These are phyloP conservation scores for Malbranchea zuffiana DNA, from an alignment of 2,329 filamentous ascomycete species.

Conservation along the genomic window DNA sequence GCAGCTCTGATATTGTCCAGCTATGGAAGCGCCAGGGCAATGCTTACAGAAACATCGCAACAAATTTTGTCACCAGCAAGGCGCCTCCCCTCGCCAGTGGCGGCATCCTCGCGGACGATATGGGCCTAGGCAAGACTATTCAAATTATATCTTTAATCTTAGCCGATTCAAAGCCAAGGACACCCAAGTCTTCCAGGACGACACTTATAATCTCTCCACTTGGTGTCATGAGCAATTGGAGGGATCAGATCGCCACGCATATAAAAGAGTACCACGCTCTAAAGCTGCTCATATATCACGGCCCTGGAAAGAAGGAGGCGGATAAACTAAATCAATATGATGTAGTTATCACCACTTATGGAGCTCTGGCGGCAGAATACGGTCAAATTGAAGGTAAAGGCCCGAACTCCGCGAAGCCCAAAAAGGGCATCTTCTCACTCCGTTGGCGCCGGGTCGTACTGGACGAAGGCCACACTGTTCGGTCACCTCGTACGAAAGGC, in stretches of 20 bases:
- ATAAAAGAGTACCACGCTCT: constrained; percentile 53
- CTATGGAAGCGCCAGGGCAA: constrained; percentile 56
- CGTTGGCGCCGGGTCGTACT: constrained; percentile 70
- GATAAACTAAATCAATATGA: constrained; percentile 55
- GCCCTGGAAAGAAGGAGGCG: constrained; percentile 46
- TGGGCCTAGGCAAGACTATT: constrained; percentile 84
- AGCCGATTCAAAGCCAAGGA: constrained; percentile 37
- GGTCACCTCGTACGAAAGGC: constrained; percentile 63
- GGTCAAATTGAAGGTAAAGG: constrained; percentile 38
- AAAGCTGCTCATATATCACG: constrained; percentile 65
- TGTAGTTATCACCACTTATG: constrained; percentile 76
- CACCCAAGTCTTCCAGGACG: constrained; percentile 42
- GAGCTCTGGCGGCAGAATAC: constrained; percentile 59
- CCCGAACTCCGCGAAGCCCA: constrained; percentile 31
- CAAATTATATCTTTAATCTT: constrained; percentile 74
- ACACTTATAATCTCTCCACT: constrained; percentile 75
- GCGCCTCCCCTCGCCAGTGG: constrained; percentile 60
- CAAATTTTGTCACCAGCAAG: constrained; percentile 50
- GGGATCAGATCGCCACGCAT: constrained; percentile 64
- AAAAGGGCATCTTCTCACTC: constrained; percentile 49
- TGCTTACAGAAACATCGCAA: constrained; percentile 58
- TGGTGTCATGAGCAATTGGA: constrained; percentile 86
- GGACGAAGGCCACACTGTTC: constrained; percentile 73
- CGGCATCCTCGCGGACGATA: constrained; percentile 81
- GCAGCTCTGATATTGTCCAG: constrained; percentile 56